Percentiles rank a stretch among this genome's conserved stretches.
These are phyloP conservation scores for Closterium sp. DNA, from an alignment of 139 green algal species.

Conservation along the genomic window DNA sequence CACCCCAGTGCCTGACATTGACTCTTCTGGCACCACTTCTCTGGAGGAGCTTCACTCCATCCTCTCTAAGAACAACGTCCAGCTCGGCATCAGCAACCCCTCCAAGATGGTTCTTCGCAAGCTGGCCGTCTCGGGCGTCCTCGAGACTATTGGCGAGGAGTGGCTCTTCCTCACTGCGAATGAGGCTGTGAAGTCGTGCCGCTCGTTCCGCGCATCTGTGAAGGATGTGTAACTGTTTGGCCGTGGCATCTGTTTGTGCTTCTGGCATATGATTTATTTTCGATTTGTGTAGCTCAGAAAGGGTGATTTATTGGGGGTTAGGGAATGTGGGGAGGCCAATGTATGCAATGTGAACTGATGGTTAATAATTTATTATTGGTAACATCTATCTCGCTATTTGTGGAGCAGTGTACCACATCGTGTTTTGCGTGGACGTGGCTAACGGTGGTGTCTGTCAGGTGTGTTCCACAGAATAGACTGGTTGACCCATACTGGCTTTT, in stretches of 20 bases:
- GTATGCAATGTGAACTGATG: not conserved
- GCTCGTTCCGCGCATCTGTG: not conserved
- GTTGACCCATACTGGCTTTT: too few relatives aligned
- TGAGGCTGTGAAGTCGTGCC: not conserved
- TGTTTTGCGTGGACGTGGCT: too few relatives aligned
- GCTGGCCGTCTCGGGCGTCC: not conserved
- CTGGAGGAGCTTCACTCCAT: constrained; percentile 23
- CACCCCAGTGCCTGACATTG: constrained; percentile 72
- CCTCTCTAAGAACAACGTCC: not conserved
- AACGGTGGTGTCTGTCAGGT: too few relatives aligned
- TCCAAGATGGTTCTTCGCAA: not conserved
- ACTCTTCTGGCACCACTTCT: constrained; percentile 67
- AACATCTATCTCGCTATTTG: too few relatives aligned
- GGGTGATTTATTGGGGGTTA: not conserved
- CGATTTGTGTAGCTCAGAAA: too few relatives aligned
- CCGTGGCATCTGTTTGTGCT: too few relatives aligned
- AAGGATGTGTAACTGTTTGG: not conserved
- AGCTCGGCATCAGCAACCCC: not conserved
- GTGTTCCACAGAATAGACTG: too few relatives aligned
- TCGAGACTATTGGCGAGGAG: not conserved
- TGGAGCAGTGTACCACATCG: too few relatives aligned
- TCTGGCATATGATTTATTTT: too few relatives aligned
- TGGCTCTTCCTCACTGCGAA: not conserved
- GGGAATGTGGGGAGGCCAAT: not conserved
- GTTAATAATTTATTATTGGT: not conserved